Evolutionary conservation across 2,329 filamentous ascomycete genomes (phyloP).

Genomic region (Neoarthrinium moseri): DNA sequence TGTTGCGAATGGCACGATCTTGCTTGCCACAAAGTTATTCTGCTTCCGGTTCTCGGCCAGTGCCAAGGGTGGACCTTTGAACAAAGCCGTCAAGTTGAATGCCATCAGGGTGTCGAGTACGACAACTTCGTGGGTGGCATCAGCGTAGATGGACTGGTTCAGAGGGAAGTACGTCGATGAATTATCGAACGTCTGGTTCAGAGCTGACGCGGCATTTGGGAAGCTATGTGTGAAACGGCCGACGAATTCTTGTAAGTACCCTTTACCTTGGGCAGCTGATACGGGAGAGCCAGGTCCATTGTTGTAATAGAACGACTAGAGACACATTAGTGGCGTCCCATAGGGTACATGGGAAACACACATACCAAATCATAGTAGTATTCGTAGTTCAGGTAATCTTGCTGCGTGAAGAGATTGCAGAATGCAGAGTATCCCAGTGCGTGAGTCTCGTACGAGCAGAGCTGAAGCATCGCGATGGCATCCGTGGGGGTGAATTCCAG

Average conservation of each 20-base stretch:
- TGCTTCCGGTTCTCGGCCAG: constrained; percentile 15
- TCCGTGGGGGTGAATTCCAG: constrained; percentile 32
- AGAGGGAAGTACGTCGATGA: constrained; percentile 39
- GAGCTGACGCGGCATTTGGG: constrained; percentile 24
- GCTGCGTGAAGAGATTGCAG: constrained; percentile 37
- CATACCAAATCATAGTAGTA: constrained; percentile 41
- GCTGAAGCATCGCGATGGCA: constrained; percentile 36
- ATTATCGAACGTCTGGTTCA: constrained; percentile 35
- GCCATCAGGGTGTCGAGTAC: constrained; percentile 28
- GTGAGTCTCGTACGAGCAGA: constrained; percentile 31
- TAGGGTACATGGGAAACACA: background rate
- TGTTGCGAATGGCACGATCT: constrained; percentile 29
- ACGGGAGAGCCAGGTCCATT: constrained; percentile 31
- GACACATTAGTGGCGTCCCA: too few relatives aligned
- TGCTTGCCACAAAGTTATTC: constrained; percentile 28
- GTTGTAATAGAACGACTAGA: constrained; percentile 28
- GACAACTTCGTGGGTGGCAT: constrained; percentile 42
- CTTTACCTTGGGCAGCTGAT: constrained; percentile 29
- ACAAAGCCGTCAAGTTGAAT: constrained; percentile 30
- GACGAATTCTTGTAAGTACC: constrained; percentile 30
- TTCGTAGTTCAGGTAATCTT: constrained; percentile 42
- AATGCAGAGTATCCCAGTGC: constrained; percentile 41
- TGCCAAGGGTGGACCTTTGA: constrained; percentile 25
- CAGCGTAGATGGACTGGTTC: constrained; percentile 39
- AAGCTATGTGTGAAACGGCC: constrained; percentile 28